phyloP scores from a whole-genome alignment of 306 rosid species.

The Ceratonia siliqua region DNA sequence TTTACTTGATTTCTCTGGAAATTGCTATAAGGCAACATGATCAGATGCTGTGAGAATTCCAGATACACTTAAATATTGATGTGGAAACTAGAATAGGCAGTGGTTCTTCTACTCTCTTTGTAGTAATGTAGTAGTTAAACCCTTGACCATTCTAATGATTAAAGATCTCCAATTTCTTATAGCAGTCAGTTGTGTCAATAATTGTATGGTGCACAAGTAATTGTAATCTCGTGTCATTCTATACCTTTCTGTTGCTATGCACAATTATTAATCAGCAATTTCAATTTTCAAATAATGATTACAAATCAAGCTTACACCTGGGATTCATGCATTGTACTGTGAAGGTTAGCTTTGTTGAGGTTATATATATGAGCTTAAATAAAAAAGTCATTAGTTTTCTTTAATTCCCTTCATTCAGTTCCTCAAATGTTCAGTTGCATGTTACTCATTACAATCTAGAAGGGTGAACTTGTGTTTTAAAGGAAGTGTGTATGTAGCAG shows the following conservation, averaged over 20 bases:
- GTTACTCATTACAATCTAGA: background rate
- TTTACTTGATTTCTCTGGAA: background rate
- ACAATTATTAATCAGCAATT: background rate
- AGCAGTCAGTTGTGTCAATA: background rate
- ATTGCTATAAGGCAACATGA: background rate
- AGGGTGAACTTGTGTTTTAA: background rate
- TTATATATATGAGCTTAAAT: background rate
- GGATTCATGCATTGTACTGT: background rate
- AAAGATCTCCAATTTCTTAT: background rate
- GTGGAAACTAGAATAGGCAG: background rate
- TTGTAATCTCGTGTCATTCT: background rate
- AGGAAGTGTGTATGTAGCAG: conserved; percentile 7
- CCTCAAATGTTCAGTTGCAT: no score
- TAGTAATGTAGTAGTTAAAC: background rate
- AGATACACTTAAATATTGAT: background rate
- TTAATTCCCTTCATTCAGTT: no score
- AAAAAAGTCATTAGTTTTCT: background rate
- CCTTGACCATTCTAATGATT: background rate
- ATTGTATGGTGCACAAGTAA: background rate
- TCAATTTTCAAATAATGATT: background rate
- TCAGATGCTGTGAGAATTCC: background rate
- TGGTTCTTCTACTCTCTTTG: background rate
- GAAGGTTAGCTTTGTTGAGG: conserved; percentile 10
- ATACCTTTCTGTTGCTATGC: background rate
- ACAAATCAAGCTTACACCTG: background rate